Conservation (phyloP, 768 basidiomycete genomes). For the Agaricus blazei region DNA sequence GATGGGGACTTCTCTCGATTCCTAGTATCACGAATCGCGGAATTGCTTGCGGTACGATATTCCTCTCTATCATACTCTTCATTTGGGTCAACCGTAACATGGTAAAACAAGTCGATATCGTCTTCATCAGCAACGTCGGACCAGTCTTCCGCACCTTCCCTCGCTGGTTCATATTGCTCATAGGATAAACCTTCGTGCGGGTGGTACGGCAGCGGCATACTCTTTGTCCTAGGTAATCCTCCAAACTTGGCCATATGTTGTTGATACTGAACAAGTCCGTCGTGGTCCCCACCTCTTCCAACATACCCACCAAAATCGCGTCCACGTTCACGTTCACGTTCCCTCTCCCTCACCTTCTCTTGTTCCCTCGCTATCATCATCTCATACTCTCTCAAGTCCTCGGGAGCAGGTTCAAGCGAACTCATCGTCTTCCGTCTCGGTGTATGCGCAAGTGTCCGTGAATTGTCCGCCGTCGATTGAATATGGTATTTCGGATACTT, state of each 20-base stretch:
- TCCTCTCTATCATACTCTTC: slow-evolving; percentile 8
- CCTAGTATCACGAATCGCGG: not conserved
- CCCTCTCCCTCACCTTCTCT: slow-evolving; percentile 14
- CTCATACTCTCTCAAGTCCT: slow-evolving; percentile 7
- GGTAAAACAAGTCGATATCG: slow-evolving; percentile 15
- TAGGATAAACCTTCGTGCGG: not conserved
- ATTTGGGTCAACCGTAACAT: slow-evolving; percentile 5
- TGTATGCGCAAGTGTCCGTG: not conserved
- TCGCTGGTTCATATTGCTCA: not conserved
- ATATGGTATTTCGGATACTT: not conserved
- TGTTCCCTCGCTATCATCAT: slow-evolving; percentile 4
- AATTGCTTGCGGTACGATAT: not conserved
- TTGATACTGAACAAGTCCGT: not conserved
- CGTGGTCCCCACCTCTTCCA: not conserved
- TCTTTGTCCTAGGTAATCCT: slow-evolving; percentile 40
- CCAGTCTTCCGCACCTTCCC: slow-evolving; percentile 9
- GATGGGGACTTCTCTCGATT: not conserved
- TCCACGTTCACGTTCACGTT: slow-evolving; percentile 14
- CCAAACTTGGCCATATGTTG: slow-evolving; percentile 15
- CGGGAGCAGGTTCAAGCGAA: slow-evolving; percentile 4
- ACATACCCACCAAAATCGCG: slow-evolving; percentile 11
- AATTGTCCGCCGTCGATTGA: not conserved
- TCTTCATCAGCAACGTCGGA: slow-evolving; percentile 13
- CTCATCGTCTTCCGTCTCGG: slow-evolving; percentile 3
- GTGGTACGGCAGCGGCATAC: slow-evolving; percentile 35